Evolutionary conservation across 208 protist genomes (phyloP).

Genomic region (Acanthamoeba rhysodes): DNA sequence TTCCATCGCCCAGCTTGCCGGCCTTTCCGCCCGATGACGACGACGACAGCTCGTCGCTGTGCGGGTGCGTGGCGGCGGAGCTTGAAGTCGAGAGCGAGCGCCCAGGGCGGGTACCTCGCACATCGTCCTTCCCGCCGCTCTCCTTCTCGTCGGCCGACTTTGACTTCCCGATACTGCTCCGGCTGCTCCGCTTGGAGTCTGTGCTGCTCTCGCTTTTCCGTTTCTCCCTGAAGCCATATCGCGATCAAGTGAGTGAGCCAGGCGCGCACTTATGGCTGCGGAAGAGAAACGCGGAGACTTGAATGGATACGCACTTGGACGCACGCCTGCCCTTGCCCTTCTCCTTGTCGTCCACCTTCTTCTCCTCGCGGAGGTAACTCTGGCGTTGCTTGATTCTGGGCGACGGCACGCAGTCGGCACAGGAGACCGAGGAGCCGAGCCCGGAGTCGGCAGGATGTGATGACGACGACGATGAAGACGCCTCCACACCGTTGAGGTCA

Average conservation of each 20-base stretch:
- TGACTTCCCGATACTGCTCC: not conserved
- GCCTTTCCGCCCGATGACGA: not conserved
- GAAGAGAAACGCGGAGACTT: not conserved
- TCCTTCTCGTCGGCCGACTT: not conserved
- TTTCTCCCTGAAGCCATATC: too few relatives aligned
- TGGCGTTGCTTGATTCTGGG: not conserved
- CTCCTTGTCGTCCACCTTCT: slow-evolving; percentile 21
- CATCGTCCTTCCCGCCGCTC: not conserved
- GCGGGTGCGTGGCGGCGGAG: not conserved
- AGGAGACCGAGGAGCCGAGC: not conserved
- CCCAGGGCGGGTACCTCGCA: not conserved
- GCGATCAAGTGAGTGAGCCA: too few relatives aligned
- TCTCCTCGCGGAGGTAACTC: slow-evolving; percentile 23
- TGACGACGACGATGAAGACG: not conserved
- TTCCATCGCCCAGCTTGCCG: not conserved
- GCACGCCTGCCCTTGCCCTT: not conserved
- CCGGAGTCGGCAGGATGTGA: not conserved
- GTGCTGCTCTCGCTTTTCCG: not conserved
- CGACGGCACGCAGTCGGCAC: not conserved
- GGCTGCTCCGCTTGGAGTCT: not conserved
- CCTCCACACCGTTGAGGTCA: not conserved
- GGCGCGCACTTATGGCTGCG: not conserved
- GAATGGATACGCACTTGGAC: not conserved
- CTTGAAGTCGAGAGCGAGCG: not conserved
- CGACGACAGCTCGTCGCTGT: not conserved